A percentile compares a stretch with the other conserved stretches of the same genome.
phyloP scores from a whole-genome alignment of 2,329 filamentous ascomycete genomes.

The Botrytis sinoallii region DNA sequence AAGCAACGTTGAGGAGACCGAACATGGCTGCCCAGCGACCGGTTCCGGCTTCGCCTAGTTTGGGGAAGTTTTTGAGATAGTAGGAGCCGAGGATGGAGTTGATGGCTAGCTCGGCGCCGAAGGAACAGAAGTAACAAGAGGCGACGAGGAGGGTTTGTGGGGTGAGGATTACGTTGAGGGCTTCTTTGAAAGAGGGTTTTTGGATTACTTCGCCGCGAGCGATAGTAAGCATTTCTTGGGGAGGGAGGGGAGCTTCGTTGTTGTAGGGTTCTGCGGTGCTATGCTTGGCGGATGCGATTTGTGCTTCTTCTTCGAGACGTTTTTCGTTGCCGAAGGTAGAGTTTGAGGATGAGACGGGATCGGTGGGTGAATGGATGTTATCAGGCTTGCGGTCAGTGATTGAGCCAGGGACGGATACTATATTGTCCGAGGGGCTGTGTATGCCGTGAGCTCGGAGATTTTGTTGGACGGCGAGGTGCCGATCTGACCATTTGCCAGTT shows the following conservation, averaged over 20 bases:
- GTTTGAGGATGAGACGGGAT: background rate
- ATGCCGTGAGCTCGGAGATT: constrained; percentile 46
- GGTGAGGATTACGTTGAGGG: constrained; percentile 46
- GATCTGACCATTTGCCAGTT: constrained; percentile 75
- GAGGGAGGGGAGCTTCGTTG: constrained; percentile 46
- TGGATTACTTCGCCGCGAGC: constrained; percentile 51
- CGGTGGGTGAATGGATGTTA: background rate
- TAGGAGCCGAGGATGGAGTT: constrained; percentile 58
- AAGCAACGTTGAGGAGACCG: constrained; percentile 68
- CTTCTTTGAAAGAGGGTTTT: constrained; percentile 54
- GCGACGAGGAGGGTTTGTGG: constrained; percentile 55
- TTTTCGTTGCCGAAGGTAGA: constrained; percentile 37
- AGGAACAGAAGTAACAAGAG: constrained; percentile 60
- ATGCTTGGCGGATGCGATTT: constrained; percentile 43
- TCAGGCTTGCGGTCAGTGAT: constrained; percentile 27
- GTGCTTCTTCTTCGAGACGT: constrained; percentile 47
- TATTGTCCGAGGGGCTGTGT: constrained; percentile 39
- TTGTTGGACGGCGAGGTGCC: constrained; percentile 46
- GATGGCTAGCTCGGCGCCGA: constrained; percentile 61
- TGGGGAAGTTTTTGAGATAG: constrained; percentile 58
- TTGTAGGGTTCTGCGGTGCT: constrained; percentile 30
- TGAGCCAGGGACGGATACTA: constrained; percentile 35
- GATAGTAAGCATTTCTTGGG: constrained; percentile 51
- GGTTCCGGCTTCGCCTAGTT: constrained; percentile 53
- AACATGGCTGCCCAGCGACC: constrained; percentile 70